These are phyloP conservation scores for Gossypium bickii DNA, from an alignment of 345 rosid genomes.

Conservation along the genomic window DNA sequence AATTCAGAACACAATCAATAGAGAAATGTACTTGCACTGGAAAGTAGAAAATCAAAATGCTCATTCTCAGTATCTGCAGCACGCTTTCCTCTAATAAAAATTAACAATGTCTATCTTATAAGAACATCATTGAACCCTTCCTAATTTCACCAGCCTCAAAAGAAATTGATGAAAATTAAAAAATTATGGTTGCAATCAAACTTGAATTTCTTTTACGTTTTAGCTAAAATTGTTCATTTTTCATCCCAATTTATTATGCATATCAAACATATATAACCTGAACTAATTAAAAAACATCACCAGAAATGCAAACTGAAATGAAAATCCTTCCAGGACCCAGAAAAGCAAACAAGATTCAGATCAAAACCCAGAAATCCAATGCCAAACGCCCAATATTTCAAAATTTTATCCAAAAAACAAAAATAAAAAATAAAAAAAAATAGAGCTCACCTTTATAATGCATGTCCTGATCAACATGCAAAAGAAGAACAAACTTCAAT, in stretches of 20 bases:
- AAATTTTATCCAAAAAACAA: not conserved
- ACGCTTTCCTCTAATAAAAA: not conserved
- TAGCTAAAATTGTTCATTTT: not conserved
- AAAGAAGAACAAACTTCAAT: slow-evolving; percentile 1
- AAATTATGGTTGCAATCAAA: not conserved
- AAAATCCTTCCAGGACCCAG: not conserved
- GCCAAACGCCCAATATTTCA: not conserved
- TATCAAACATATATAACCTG: not conserved
- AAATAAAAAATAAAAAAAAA: not conserved
- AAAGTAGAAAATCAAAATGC: not conserved
- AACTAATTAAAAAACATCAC: not conserved
- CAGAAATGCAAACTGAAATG: not conserved
- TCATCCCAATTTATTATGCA: not conserved
- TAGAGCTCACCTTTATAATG: slow-evolving; percentile 11
- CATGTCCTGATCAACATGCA: slow-evolving; percentile 13
- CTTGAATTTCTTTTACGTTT: not conserved
- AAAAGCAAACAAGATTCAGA: slow-evolving; percentile 6
- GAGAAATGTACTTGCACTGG: not conserved
- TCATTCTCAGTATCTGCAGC: not conserved
- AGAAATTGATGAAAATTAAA: not conserved
- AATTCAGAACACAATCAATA: not conserved
- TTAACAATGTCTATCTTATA: not conserved
- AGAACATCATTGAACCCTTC: not conserved
- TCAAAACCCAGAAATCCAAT: slow-evolving; percentile 3
- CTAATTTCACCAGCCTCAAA: not conserved